These are phyloP conservation scores for Raffaelea deltoideospora DNA, from an alignment of 2,329 filamentous ascomycete genomes.

Conservation along the genomic window DNA sequence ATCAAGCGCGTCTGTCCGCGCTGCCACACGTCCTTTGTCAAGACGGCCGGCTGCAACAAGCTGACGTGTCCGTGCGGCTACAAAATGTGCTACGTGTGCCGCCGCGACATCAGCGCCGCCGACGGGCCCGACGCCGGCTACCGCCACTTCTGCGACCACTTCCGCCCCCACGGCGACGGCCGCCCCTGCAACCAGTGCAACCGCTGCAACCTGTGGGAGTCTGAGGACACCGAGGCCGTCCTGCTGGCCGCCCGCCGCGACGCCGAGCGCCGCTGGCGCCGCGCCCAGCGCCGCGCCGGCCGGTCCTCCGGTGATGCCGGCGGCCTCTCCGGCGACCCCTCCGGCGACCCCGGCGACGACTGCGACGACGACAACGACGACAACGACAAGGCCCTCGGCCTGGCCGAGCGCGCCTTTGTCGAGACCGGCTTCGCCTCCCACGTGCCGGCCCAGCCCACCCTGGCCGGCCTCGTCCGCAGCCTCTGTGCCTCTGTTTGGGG, in stretches of 20 bases:
- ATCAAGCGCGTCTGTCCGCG: slow-evolving; percentile 90
- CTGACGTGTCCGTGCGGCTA: slow-evolving; percentile 91
- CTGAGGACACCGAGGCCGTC: slow-evolving; percentile 56
- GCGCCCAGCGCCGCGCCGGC: slow-evolving; percentile 46
- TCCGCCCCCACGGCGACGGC: slow-evolving; percentile 62
- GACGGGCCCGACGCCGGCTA: slow-evolving; percentile 52
- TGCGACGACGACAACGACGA: too few species aligned
- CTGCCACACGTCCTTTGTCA: slow-evolving; percentile 86
- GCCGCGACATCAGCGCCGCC: slow-evolving; percentile 48
- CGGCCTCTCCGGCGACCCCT: too few species aligned
- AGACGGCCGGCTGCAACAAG: slow-evolving; percentile 91
- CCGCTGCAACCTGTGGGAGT: slow-evolving; percentile 65
- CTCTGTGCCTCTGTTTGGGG: slow-evolving; percentile 2
- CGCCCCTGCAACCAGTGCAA: slow-evolving; percentile 64
- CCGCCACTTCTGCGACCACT: slow-evolving; percentile 91
- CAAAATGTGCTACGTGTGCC: slow-evolving; percentile 95
- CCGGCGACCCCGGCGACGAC: too few species aligned
- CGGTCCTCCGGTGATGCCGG: too few species aligned
- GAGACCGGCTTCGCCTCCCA: slow-evolving; percentile 32
- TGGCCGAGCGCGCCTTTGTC: slow-evolving; percentile 39
- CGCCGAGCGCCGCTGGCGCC: slow-evolving; percentile 57
- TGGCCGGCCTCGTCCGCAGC: not conserved
- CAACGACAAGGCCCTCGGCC: too few species aligned
- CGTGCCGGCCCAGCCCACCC: not conserved
- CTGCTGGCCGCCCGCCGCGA: slow-evolving; percentile 53